A percentile compares a stretch with the other conserved stretches of the same genome.
These are phyloP conservation scores for Limnanthes douglasii DNA, from an alignment of 345 rosid genomes.

Conservation along the genomic window DNA sequence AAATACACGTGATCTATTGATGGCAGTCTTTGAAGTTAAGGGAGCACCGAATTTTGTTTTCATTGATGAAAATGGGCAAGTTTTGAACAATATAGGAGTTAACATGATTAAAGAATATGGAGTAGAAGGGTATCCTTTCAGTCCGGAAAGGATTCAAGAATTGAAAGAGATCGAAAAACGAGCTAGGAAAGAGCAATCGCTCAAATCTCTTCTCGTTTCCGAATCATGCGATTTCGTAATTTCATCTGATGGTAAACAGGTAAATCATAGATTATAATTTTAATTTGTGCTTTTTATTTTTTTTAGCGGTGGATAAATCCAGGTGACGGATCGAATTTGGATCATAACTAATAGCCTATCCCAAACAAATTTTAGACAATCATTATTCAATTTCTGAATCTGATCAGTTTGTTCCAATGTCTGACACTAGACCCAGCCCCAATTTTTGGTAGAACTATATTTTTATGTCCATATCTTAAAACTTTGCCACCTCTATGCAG, in stretches of 20 bases:
- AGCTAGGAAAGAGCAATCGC: slow-evolving; percentile 43
- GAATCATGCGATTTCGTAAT: slow-evolving; percentile 40
- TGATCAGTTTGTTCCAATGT: too few species aligned
- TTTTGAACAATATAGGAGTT: slow-evolving; percentile 31
- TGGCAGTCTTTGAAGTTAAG: slow-evolving; percentile 33
- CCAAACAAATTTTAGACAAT: too few species aligned
- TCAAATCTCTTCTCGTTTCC: slow-evolving; percentile 38
- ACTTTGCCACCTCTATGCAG: too few species aligned
- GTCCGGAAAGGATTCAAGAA: slow-evolving; percentile 36
- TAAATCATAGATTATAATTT: too few species aligned
- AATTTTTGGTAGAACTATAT: too few species aligned
- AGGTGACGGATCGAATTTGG: too few species aligned
- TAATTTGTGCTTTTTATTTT: not conserved
- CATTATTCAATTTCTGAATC: too few species aligned
- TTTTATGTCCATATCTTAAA: too few species aligned
- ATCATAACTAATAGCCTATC: too few species aligned
- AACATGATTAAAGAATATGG: slow-evolving; percentile 44
- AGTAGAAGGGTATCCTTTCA: slow-evolving; percentile 54
- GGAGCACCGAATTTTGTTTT: slow-evolving; percentile 67
- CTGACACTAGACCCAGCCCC: too few species aligned
- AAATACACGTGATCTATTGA: slow-evolving; percentile 27
- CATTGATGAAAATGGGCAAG: slow-evolving; percentile 43
- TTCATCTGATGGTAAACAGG: slow-evolving; percentile 37
- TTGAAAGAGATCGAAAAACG: slow-evolving; percentile 46
- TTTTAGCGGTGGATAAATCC: not conserved